A percentile compares a stretch with the other conserved stretches of the same genome.
These are phyloP conservation scores for Diplodia corticola DNA, from an alignment of 2,329 filamentous ascomycete genomes.

Conservation along the genomic window DNA sequence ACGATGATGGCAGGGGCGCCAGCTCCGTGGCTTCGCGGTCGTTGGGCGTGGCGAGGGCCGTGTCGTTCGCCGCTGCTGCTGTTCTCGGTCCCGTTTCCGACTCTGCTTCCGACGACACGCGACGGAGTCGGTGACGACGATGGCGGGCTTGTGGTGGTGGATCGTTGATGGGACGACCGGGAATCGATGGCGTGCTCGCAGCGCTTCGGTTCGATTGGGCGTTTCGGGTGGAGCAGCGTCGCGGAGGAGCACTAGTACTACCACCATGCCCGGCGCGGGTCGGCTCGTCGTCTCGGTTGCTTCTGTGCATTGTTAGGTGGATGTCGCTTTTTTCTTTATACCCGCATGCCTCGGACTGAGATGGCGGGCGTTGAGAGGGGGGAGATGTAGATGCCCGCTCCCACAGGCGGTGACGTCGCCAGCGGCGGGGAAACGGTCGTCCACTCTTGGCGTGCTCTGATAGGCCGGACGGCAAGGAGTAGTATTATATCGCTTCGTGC, in stretches of 20 bases:
- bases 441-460: neutral
- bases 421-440: neutral
- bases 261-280: neutral
- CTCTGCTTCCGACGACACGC: neutral
- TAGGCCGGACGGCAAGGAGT: too few species aligned
- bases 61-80: neutral
- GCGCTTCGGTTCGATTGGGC: neutral
- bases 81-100: neutral
- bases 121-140: neutral
- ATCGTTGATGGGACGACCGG: neutral
- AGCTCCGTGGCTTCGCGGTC: conserved; percentile 22
- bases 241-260: too few species aligned
- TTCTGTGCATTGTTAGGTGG: neutral
- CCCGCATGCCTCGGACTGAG: neutral
- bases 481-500: too few species aligned
- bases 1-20: neutral
- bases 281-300: conserved; percentile 6
- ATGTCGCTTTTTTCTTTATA: neutral
- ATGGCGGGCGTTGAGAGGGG: neutral
- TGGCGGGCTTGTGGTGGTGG: neutral
- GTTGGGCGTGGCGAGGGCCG: conserved; percentile 8
- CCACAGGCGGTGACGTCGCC: conserved; percentile 5
- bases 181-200: conserved; percentile 11
- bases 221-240: neutral
- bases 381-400: neutral